These are phyloP conservation scores for Sarocladium brachiariae DNA, from an alignment of 2,329 filamentous ascomycete genomes.

Conservation along the genomic window DNA sequence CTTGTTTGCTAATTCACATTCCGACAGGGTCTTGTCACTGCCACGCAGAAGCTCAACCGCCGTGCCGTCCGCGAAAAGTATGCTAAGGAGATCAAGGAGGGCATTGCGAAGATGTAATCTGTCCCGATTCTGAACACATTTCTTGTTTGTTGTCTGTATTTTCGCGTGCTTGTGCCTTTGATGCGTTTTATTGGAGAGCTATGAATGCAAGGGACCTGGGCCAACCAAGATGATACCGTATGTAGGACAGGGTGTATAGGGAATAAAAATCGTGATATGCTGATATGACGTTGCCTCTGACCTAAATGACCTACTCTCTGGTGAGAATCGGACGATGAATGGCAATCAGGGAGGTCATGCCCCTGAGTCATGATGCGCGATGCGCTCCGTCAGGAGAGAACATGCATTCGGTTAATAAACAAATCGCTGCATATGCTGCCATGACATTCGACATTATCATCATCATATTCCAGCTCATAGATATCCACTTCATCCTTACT, in stretches of 20 bases:
- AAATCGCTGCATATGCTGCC: constrained; percentile 1
- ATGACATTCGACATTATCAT: not conserved
- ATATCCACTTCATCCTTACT: too few species aligned
- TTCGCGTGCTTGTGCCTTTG: not conserved
- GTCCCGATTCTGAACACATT: not conserved
- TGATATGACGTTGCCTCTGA: too few species aligned
- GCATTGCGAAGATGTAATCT: constrained; percentile 23
- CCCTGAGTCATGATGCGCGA: too few species aligned
- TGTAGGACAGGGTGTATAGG: constrained; percentile 1
- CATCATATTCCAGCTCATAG: not conserved
- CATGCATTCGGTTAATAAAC: not conserved
- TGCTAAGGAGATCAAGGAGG: constrained; percentile 42
- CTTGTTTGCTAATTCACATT: constrained; percentile 15
- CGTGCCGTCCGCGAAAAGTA: constrained; percentile 43
- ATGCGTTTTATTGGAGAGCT: constrained; percentile 5
- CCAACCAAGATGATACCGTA: constrained; percentile 1
- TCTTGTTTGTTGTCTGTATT: not conserved
- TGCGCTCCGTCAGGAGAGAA: too few species aligned
- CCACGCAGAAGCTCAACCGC: constrained; percentile 56
- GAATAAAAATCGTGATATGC: not conserved
- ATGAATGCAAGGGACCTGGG: not conserved
- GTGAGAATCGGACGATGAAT: too few species aligned
- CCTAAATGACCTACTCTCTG: too few species aligned
- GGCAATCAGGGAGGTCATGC: too few species aligned
- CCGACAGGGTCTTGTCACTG: constrained; percentile 50